Evolutionary conservation across 148 eudicot species (phyloP), one percentile per base, ranked within the genome.

Genomic region (Chenopodium berlandieri): DNA sequence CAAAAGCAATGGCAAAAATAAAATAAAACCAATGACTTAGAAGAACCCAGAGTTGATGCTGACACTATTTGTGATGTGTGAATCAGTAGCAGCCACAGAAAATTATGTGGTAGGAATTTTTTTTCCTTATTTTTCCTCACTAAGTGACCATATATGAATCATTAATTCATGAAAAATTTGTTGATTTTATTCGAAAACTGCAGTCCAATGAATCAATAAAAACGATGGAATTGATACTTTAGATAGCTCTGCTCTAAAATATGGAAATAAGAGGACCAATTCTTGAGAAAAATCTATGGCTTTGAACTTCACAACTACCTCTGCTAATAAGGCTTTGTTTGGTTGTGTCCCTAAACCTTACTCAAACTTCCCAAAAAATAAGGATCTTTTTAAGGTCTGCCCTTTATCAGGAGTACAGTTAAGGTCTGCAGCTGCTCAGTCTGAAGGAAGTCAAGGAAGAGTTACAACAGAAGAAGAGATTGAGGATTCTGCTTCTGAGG

Each of bases 241-340:
- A 66, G 76, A 79, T 60, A 79, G 65, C 62, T 58, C 23, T 70
- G 64, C 62, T 58, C 23, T 70, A 54, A 66, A 84, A n/a, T 34
- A 84, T 80, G 83, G 75, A 50, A 76, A 73, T 7, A 60, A 47
- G 16, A 60, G 47, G 9, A 20, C 67, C 69, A 52, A 56, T 67
- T 47, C 40, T 71, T 46, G 48, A 80, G 31, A 84, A 16, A 76
- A 54, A 77, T 81, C 74, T 62, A 84, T 84, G 86, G 86, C 84
- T 78, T 23, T 84, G 34, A 84, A 84, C 76, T 66, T 84, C 14
- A 81, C 84, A 46, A 77, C 60, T 31, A 79, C 40, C 5, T 27
- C 60, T 76, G 83, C 69, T 31, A 81, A 47, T 64, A 84, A 71
- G 47, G 71, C 75, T 71, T 77, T 81, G 75, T 81, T 77, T 72